Conservation (phyloP, 2,329 filamentous ascomycete genomes). For the Alternaria triticimaculans region DNA sequence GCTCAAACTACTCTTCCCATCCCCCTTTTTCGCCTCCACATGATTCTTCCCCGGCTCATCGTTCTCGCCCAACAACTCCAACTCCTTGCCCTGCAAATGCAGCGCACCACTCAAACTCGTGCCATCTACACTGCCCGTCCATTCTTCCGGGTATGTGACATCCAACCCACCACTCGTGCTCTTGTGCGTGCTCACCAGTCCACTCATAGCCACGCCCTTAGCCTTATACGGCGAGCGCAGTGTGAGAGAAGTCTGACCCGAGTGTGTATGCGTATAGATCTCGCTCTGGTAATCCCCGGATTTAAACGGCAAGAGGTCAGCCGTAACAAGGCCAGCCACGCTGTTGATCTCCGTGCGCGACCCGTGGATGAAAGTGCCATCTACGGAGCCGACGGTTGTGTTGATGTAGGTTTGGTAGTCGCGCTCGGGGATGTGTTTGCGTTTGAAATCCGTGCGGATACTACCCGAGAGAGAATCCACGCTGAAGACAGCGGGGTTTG, state of each 20-base stretch:
- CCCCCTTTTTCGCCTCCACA: slow-evolving; percentile 51
- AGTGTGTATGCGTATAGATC: slow-evolving; percentile 44
- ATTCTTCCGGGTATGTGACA: slow-evolving; percentile 51
- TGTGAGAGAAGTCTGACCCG: slow-evolving; percentile 44
- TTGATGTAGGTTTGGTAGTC: slow-evolving; percentile 51
- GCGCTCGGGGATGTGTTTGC: slow-evolving; percentile 48
- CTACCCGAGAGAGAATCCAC: slow-evolving; percentile 47
- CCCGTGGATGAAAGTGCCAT: slow-evolving; percentile 52
- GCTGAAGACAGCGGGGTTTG: slow-evolving; percentile 47
- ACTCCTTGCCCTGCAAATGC: slow-evolving; percentile 47
- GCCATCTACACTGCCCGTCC: slow-evolving; percentile 51
- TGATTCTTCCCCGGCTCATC: slow-evolving; percentile 38
- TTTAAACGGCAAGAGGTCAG: slow-evolving; percentile 47
- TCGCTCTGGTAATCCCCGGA: slow-evolving; percentile 33
- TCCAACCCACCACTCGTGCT: slow-evolving; percentile 45
- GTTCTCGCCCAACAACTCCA: slow-evolving; percentile 42
- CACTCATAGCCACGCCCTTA: slow-evolving; percentile 30
- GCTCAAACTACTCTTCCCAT: slow-evolving; percentile 40
- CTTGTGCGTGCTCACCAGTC: slow-evolving; percentile 46
- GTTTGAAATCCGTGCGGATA: slow-evolving; percentile 46
- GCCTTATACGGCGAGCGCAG: slow-evolving; percentile 44
- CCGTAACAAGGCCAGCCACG: slow-evolving; percentile 47
- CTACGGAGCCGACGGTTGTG: slow-evolving; percentile 47
- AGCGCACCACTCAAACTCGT: slow-evolving; percentile 47
- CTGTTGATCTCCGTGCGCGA: slow-evolving; percentile 46